phyloP scores from a whole-genome alignment of 495 filamentous ascomycete species.

The Cercophora newfieldiana region DNA sequence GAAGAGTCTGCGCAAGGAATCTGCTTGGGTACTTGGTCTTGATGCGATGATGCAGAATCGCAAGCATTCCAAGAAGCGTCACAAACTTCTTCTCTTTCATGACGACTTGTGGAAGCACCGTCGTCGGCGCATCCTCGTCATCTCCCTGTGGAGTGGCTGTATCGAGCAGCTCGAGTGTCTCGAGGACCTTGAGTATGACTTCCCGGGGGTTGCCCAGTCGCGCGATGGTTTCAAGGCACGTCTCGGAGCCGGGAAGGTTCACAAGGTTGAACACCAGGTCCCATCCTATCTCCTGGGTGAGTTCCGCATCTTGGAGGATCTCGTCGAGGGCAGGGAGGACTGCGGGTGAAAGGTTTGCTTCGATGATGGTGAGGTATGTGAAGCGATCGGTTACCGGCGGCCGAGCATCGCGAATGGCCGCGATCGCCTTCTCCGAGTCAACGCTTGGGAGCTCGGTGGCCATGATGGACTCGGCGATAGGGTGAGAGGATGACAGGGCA shows the following conservation, averaged over 20 bases:
- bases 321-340: slow-evolving; percentile 74
- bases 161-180: slow-evolving; percentile 58
- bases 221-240: slow-evolving; percentile 75
- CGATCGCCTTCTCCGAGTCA: slow-evolving; percentile 36
- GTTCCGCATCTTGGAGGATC: slow-evolving; percentile 75
- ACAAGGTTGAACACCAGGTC: slow-evolving; percentile 87
- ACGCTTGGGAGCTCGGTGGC: slow-evolving; percentile 12
- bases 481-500: no score
- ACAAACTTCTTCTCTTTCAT: slow-evolving; percentile 61
- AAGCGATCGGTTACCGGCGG: slow-evolving; percentile 79
- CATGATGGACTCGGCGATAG: slow-evolving; percentile 5
- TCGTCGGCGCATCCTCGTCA: slow-evolving; percentile 25
- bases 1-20: slow-evolving; percentile 87
- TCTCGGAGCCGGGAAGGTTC: slow-evolving; percentile 68
- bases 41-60: slow-evolving; percentile 82
- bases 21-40: slow-evolving; percentile 88
- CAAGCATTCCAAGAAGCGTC: slow-evolving; percentile 74
- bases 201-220: slow-evolving; percentile 88
- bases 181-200: slow-evolving; percentile 85
- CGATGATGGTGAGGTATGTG: slow-evolving; percentile 85
- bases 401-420: slow-evolving; percentile 44
- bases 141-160: slow-evolving; percentile 42
- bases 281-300: slow-evolving; percentile 94
- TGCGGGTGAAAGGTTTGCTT: slow-evolving; percentile 77
- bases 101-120: slow-evolving; percentile 11